These are phyloP conservation scores for Powellomyces hirtus DNA, from an alignment of 192 early-diverging fungal genomes.

Conservation along the genomic window DNA sequence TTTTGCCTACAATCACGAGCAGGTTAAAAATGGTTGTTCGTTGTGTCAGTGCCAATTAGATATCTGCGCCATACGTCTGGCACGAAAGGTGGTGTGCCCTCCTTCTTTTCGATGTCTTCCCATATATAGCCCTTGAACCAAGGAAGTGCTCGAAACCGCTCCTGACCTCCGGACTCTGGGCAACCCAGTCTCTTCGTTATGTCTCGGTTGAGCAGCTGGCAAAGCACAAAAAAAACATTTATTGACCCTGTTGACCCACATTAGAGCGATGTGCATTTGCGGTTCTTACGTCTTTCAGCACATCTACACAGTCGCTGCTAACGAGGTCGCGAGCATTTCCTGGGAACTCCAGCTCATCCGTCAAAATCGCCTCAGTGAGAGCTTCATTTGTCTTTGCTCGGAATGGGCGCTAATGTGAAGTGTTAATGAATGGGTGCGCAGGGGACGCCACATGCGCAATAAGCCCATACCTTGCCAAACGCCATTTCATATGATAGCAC, in stretches of 20 bases:
- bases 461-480: constrained; percentile 65
- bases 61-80: too few species aligned
- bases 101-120: constrained; percentile 68
- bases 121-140: constrained; percentile 80
- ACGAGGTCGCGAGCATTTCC: constrained; percentile 39
- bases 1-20: constrained; percentile 57
- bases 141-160: constrained; percentile 69
- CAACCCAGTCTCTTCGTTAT: constrained; percentile 74
- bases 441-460: neutral
- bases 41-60: too few species aligned
- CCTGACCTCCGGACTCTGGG: constrained; percentile 66
- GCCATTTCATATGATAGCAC: constrained; percentile 74
- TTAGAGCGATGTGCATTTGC: constrained; percentile 20
- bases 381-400: constrained; percentile 71
- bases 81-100: constrained; percentile 74
- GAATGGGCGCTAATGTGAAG: constrained; percentile 68
- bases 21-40: too few species aligned
- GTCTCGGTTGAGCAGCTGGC: constrained; percentile 71
- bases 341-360: constrained; percentile 67
- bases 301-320: constrained; percentile 15
- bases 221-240: constrained; percentile 2
- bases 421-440: neutral
- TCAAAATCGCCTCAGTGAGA: constrained; percentile 68
- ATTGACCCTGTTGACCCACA: neutral
- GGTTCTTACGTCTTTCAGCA: constrained; percentile 3